These are phyloP conservation scores for Metschnikowia sp. DNA, from an alignment of 805 yeast genomes.

Conservation along the genomic window DNA sequence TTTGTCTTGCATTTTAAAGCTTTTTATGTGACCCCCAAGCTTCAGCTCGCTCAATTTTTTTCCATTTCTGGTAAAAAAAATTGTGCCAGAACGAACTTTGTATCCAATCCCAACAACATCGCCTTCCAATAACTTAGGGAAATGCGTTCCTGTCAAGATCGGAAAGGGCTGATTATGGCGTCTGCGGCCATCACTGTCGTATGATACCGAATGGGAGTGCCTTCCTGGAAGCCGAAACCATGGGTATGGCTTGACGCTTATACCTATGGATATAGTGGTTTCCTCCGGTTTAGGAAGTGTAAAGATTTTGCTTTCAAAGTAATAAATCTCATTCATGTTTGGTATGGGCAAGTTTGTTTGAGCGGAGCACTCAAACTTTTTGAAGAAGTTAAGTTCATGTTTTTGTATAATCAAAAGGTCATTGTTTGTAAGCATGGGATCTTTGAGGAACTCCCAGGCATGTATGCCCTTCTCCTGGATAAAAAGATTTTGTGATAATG, in stretches of 20 bases:
- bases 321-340: slow-evolving; percentile 75
- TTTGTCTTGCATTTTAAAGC: slow-evolving; percentile 50
- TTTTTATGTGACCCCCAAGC: slow-evolving; percentile 73
- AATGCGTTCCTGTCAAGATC: slow-evolving; percentile 43
- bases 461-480: slow-evolving; percentile 85
- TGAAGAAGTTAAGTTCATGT: slow-evolving; percentile 54
- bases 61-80: slow-evolving; percentile 94
- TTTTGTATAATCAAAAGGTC: slow-evolving; percentile 63
- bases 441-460: slow-evolving; percentile 84
- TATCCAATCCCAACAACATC: slow-evolving; percentile 94
- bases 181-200: slow-evolving; percentile 80
- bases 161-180: slow-evolving; percentile 76
- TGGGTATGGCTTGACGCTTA: slow-evolving; percentile 88
- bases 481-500: slow-evolving; percentile 56
- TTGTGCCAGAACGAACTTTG: slow-evolving; percentile 74
- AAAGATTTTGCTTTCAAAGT: slow-evolving; percentile 83
- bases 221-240: slow-evolving; percentile 91
- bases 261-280: slow-evolving; percentile 67
- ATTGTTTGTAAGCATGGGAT: slow-evolving; percentile 51
- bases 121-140: slow-evolving; percentile 67
- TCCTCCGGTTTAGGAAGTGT: slow-evolving; percentile 57
- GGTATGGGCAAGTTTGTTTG: slow-evolving; percentile 87
- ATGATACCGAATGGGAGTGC: slow-evolving; percentile 79
- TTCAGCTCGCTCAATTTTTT: slow-evolving; percentile 79
- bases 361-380: slow-evolving; percentile 60